phyloP scores from a whole-genome alignment of 2,329 filamentous ascomycete species.

The Huntiella bhutanensis region DNA sequence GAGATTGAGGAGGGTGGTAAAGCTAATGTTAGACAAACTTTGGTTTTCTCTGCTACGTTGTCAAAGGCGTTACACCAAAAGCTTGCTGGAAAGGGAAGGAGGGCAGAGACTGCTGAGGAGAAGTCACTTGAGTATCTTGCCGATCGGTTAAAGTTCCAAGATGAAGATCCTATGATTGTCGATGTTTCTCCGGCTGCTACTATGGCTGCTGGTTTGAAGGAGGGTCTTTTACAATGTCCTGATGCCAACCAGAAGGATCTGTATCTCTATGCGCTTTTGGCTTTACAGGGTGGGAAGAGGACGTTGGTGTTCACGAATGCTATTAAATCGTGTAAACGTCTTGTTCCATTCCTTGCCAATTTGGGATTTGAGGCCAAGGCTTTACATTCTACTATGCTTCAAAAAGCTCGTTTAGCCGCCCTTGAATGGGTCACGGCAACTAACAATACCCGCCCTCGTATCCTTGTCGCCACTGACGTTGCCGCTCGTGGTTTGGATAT shows the following conservation, averaged over 20 bases:
- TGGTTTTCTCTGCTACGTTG: slow-evolving; percentile 95
- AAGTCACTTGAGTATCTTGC: slow-evolving; percentile 67
- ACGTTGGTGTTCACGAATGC: slow-evolving; percentile 92
- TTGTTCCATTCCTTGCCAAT: slow-evolving; percentile 68
- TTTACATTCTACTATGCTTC: slow-evolving; percentile 84
- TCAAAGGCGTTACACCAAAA: slow-evolving; percentile 84
- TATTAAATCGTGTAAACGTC: slow-evolving; percentile 73
- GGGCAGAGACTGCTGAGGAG: slow-evolving; percentile 34
- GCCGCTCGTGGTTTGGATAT: slow-evolving; percentile 90
- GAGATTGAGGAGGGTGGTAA: slow-evolving; percentile 20
- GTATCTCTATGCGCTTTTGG: slow-evolving; percentile 72
- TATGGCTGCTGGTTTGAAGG: slow-evolving; percentile 70
- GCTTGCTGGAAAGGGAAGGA: slow-evolving; percentile 56
- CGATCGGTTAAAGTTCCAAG: slow-evolving; percentile 62
- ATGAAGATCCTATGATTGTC: slow-evolving; percentile 71
- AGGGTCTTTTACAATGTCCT: slow-evolving; percentile 80
- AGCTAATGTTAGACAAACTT: slow-evolving; percentile 52
- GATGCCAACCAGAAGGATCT: slow-evolving; percentile 85
- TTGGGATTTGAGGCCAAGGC: slow-evolving; percentile 58
- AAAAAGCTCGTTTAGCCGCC: slow-evolving; percentile 85
- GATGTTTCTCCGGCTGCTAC: slow-evolving; percentile 79
- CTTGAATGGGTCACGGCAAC: slow-evolving; percentile 70
- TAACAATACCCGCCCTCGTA: slow-evolving; percentile 35
- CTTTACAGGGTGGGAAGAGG: slow-evolving; percentile 63
- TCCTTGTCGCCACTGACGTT: slow-evolving; percentile 84